Conservation (phyloP, 2,329 filamentous ascomycete species). For the Aureobasidium uvarum region DNA sequence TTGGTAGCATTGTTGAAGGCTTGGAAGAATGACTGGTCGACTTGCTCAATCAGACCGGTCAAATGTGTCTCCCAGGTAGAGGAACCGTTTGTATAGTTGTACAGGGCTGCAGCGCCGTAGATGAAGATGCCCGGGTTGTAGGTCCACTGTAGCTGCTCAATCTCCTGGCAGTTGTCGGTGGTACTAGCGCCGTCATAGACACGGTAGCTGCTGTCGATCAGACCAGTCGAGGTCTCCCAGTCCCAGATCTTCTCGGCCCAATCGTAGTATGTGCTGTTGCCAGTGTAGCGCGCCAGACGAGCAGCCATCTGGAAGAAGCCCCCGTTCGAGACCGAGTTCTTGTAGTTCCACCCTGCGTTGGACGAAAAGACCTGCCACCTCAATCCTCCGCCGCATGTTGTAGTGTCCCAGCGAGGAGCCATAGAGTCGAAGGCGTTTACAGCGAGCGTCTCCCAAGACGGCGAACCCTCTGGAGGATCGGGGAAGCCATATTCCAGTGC, state of each 20-base stretch:
- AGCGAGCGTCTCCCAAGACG: constrained; percentile 70
- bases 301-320: constrained; percentile 80
- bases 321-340: constrained; percentile 77
- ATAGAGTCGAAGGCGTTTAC: constrained; percentile 82
- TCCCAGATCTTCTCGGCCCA: constrained; percentile 54
- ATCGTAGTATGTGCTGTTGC: constrained; percentile 56
- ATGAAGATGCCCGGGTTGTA: constrained; percentile 55
- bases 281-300: constrained; percentile 40
- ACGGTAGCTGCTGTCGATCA: constrained; percentile 50
- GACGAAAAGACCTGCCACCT: constrained; percentile 80
- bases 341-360: constrained; percentile 72
- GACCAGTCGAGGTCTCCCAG: constrained; percentile 47
- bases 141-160: constrained; percentile 49
- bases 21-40: constrained; percentile 55
- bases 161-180: constrained; percentile 44
- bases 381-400: constrained; percentile 68
- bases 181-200: constrained; percentile 50
- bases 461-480: constrained; percentile 61
- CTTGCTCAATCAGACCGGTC: constrained; percentile 58
- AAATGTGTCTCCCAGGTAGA: constrained; percentile 53
- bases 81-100: constrained; percentile 50
- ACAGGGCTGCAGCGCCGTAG: constrained; percentile 57
- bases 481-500: constrained; percentile 76
- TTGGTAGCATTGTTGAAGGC: constrained; percentile 48
- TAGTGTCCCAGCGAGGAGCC: constrained; percentile 65